These are phyloP conservation scores for Candida saitoana DNA, from an alignment of 805 yeast genomes.

Conservation along the genomic window DNA sequence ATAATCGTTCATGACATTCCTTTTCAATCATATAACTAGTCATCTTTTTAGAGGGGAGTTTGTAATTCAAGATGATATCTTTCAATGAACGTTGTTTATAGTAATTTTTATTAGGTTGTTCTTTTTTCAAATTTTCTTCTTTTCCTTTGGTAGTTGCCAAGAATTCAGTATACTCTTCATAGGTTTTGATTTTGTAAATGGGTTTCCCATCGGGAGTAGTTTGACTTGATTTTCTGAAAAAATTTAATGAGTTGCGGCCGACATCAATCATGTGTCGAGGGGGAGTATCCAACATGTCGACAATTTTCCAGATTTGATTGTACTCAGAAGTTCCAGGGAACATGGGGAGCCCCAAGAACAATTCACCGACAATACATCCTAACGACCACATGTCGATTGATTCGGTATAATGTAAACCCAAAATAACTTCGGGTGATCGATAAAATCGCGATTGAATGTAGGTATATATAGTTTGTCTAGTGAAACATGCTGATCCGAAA, in stretches of 20 bases:
- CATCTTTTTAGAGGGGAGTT: conserved; percentile 58
- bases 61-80: conserved; percentile 75
- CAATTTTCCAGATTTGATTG: conserved; percentile 80
- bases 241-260: conserved; percentile 79
- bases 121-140: conserved; percentile 35
- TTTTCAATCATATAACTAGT: conserved; percentile 52
- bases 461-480: conserved; percentile 81
- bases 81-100: conserved; percentile 60
- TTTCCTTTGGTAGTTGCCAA: conserved; percentile 23
- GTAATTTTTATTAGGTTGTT: conserved; percentile 81
- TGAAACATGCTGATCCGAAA: conserved; percentile 94
- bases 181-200: conserved; percentile 27
- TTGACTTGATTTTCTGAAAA: conserved; percentile 44
- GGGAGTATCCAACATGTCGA: conserved; percentile 78
- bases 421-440: conserved; percentile 89
- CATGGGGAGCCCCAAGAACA: conserved; percentile 85
- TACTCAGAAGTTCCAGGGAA: conserved; percentile 95
- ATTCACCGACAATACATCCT: conserved; percentile 88
- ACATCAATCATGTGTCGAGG: conserved; percentile 96
- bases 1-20: conserved; percentile 68
- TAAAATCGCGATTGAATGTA: conserved; percentile 91
- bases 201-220: conserved; percentile 23
- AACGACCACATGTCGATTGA: conserved; percentile 97
- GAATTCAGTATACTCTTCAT: conserved; percentile 33
- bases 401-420: conserved; percentile 88